Percentiles rank a stretch among this genome's conserved stretches.
These are phyloP conservation scores for Calonectria crousiana DNA, from an alignment of 2,329 filamentous ascomycete genomes.

Conservation along the genomic window DNA sequence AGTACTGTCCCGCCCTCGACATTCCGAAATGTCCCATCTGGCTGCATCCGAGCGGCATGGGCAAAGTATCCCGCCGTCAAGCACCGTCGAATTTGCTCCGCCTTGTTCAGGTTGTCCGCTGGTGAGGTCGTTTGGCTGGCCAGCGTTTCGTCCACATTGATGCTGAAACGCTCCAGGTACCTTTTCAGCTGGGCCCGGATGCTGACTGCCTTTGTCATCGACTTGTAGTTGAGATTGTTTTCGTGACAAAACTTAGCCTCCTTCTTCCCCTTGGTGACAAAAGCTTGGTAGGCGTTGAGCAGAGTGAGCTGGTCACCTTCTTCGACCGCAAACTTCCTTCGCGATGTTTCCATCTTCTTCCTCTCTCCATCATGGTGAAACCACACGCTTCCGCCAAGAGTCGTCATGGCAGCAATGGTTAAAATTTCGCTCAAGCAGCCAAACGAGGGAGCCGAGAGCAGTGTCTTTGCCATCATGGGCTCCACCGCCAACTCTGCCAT, in stretches of 20 bases:
- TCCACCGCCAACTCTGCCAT: slow-evolving; percentile 96
- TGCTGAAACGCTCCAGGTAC: slow-evolving; percentile 87
- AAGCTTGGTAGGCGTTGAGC: slow-evolving; percentile 92
- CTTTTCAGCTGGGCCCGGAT: slow-evolving; percentile 88
- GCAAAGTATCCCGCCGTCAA: slow-evolving; percentile 93
- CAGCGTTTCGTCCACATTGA: slow-evolving; percentile 75
- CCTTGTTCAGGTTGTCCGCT: slow-evolving; percentile 53
- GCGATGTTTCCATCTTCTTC: slow-evolving; percentile 78
- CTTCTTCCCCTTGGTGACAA: slow-evolving; percentile 85
- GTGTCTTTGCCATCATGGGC: slow-evolving; percentile 93
- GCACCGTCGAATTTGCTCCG: slow-evolving; percentile 85
- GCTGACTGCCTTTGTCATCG: slow-evolving; percentile 83
- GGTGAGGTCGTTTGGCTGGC: slow-evolving; percentile 47
- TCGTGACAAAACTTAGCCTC: slow-evolving; percentile 89
- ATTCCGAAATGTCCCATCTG: slow-evolving; percentile 89
- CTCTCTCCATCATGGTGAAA: slow-evolving; percentile 83
- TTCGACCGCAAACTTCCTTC: slow-evolving; percentile 87
- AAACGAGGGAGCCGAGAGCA: slow-evolving; percentile 81
- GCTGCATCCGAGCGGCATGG: slow-evolving; percentile 92
- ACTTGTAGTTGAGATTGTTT: slow-evolving; percentile 88
- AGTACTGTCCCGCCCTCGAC: slow-evolving; percentile 83
- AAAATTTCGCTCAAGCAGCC: slow-evolving; percentile 87
- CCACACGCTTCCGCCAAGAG: slow-evolving; percentile 85
- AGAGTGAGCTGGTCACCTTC: slow-evolving; percentile 95
- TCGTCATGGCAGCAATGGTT: slow-evolving; percentile 94